phyloP scores from a whole-genome alignment of 1,284 basidiomycete species.

The Flammula alnicola region DNA sequence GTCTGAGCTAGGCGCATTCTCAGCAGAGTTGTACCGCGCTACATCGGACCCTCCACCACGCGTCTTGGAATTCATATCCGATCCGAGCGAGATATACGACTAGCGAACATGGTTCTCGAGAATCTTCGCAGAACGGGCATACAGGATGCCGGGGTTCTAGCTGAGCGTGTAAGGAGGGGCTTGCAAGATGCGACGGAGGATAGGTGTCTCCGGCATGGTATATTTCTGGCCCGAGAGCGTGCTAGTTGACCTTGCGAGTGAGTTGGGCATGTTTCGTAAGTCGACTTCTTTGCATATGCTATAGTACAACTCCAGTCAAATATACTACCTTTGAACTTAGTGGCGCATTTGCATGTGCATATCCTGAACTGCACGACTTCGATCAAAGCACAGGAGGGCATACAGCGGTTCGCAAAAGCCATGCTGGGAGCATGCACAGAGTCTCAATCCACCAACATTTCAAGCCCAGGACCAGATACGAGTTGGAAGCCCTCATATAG shows the following conservation, averaged over 20 bases:
- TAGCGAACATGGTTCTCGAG: constrained; percentile 18
- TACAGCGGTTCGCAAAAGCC: constrained; percentile 22
- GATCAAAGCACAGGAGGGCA: constrained; percentile 1
- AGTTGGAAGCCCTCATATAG: constrained; percentile 13
- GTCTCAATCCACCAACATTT: background rate
- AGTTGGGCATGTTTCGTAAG: constrained; percentile 36
- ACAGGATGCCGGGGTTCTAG: constrained; percentile 23
- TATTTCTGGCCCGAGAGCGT: constrained; percentile 36
- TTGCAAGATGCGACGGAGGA: constrained; percentile 24
- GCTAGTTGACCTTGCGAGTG: constrained; percentile 27
- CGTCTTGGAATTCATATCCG: constrained; percentile 13
- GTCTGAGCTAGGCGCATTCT: constrained; percentile 22
- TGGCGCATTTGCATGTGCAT: constrained; percentile 34
- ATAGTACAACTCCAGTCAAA: background rate
- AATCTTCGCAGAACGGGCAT: constrained; percentile 14
- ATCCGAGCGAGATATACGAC: constrained; percentile 11
- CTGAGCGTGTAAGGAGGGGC: constrained; percentile 18
- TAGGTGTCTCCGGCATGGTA: constrained; percentile 32
- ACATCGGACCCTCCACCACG: constrained; percentile 21
- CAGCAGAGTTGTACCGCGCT: constrained; percentile 18
- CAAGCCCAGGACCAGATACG: background rate
- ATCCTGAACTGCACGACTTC: constrained; percentile 21
- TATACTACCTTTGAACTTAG: constrained; percentile 13
- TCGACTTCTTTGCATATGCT: background rate
- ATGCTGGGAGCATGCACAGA: constrained; percentile 19